Evolutionary conservation across 306 rosid species (phyloP).

Genomic region (Dryas alaskensis): DNA sequence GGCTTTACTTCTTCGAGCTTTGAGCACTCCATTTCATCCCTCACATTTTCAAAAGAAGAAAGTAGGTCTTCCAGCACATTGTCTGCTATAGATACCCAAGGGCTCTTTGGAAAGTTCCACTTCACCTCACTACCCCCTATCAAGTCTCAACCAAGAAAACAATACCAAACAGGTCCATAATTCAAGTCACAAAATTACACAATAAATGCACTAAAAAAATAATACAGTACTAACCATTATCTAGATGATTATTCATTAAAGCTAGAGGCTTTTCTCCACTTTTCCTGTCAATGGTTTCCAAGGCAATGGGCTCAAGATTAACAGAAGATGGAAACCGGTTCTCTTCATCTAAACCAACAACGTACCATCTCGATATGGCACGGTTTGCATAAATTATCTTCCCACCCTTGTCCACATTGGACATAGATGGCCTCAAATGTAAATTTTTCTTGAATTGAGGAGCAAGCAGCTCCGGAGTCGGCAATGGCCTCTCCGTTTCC

Average conservation of each 20-base stretch:
- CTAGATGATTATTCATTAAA: conserved; percentile 10
- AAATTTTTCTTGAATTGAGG: conserved; percentile 20
- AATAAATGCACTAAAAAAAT: neutral
- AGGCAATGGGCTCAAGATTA: conserved; percentile 24
- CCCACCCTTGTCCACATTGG: neutral
- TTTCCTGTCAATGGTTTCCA: conserved; percentile 10
- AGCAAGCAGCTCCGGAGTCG: conserved; percentile 34
- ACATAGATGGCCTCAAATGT: neutral
- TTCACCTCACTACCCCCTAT: conserved; percentile 3
- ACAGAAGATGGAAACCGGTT: conserved; percentile 26
- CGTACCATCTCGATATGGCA: conserved; percentile 30
- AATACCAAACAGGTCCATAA: neutral
- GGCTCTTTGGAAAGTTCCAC: conserved; percentile 13
- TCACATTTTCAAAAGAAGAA: conserved; percentile 23
- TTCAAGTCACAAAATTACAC: neutral
- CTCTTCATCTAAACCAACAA: conserved; percentile 28
- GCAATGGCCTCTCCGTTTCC: conserved; percentile 15
- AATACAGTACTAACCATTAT: conserved; percentile 20
- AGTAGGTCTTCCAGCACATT: conserved; percentile 33
- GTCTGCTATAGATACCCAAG: conserved; percentile 29
- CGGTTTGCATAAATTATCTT: conserved; percentile 19
- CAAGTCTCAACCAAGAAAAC: neutral
- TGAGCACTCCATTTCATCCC: conserved; percentile 16
- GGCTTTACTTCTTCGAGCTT: conserved; percentile 19
- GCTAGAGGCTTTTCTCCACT: conserved; percentile 26